phyloP scores from a whole-genome alignment of 2,329 filamentous ascomycete genomes.

The Nannizzia gypsea region DNA sequence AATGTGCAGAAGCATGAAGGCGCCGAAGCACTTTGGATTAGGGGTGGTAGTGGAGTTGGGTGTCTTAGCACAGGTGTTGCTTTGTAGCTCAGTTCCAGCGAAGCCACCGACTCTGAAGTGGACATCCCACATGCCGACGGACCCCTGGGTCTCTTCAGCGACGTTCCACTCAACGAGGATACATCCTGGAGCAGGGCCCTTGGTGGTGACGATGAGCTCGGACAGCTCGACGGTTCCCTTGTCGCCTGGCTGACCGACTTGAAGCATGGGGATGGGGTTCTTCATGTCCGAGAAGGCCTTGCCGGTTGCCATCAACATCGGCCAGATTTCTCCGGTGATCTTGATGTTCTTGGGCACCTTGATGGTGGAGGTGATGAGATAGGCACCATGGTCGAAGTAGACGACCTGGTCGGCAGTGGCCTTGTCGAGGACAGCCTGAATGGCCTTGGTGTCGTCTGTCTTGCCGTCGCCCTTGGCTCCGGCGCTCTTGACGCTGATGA shows the following conservation, averaged over 20 bases:
- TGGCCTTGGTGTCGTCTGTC: constrained; percentile 75
- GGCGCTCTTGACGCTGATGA: constrained; percentile 68
- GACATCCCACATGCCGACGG: constrained; percentile 83
- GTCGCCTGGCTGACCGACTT: constrained; percentile 67
- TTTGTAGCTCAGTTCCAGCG: constrained; percentile 71
- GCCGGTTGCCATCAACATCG: constrained; percentile 74
- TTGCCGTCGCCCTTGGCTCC: constrained; percentile 80
- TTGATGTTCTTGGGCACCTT: constrained; percentile 60
- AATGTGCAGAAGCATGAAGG: constrained; percentile 53
- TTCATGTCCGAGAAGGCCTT: constrained; percentile 58
- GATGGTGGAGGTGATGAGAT: constrained; percentile 49
- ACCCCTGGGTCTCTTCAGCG: constrained; percentile 49
- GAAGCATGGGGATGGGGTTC: constrained; percentile 74
- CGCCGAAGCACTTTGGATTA: constrained; percentile 58
- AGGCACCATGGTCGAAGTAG: constrained; percentile 54
- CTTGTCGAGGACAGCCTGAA: constrained; percentile 65
- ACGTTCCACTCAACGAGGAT: constrained; percentile 91
- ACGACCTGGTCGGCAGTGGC: constrained; percentile 47
- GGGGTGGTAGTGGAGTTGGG: constrained; percentile 50
- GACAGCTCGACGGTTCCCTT: constrained; percentile 73
- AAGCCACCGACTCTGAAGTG: constrained; percentile 87
- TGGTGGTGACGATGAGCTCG: constrained; percentile 75
- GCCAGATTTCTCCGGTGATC: constrained; percentile 87
- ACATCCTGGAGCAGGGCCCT: constrained; percentile 71
- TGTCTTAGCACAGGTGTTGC: constrained; percentile 66